Percentiles rank a stretch among this genome's conserved stretches.
Evolutionary conservation across 2,329 filamentous ascomycete species (phyloP).

Genomic region (Ploettnerulaceae sp.): DNA sequence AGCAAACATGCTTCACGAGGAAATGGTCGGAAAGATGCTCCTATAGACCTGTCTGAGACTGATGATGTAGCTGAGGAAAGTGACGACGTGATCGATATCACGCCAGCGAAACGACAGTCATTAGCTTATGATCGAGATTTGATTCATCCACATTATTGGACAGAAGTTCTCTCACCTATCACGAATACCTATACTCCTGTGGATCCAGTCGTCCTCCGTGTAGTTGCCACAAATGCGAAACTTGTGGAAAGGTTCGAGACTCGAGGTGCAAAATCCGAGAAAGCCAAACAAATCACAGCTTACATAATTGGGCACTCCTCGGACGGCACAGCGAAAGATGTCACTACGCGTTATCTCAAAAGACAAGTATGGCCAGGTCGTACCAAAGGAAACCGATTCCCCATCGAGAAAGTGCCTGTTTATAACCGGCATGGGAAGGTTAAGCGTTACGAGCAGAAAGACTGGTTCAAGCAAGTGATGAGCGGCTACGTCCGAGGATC

Average conservation of each 20-base stretch:
- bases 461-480: slow-evolving; percentile 86
- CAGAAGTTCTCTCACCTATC: slow-evolving; percentile 77
- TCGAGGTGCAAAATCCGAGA: slow-evolving; percentile 76
- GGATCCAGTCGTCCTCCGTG: slow-evolving; percentile 62
- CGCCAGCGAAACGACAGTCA: slow-evolving; percentile 19
- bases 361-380: slow-evolving; percentile 78
- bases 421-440: slow-evolving; percentile 74
- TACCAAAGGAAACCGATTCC: slow-evolving; percentile 79
- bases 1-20: slow-evolving; percentile 23
- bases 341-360: slow-evolving; percentile 86
- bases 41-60: slow-evolving; percentile 43
- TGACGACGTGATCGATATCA: slow-evolving; percentile 51
- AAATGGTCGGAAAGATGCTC: slow-evolving; percentile 31
- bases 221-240: slow-evolving; percentile 68
- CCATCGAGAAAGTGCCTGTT: slow-evolving; percentile 73
- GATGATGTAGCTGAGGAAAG: slow-evolving; percentile 46
- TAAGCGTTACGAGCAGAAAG: slow-evolving; percentile 68
- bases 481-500: slow-evolving; percentile 59
- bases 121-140: slow-evolving; percentile 69
- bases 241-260: slow-evolving; percentile 74
- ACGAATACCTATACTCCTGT: slow-evolving; percentile 76
- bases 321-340: slow-evolving; percentile 89
- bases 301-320: slow-evolving; percentile 80
- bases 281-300: slow-evolving; percentile 80
- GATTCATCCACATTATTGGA: slow-evolving; percentile 87